Percentiles rank a stretch among this genome's conserved stretches.
Conservation (phyloP, 352 stramenopile species). For the Phytopythium boreale region DNA sequence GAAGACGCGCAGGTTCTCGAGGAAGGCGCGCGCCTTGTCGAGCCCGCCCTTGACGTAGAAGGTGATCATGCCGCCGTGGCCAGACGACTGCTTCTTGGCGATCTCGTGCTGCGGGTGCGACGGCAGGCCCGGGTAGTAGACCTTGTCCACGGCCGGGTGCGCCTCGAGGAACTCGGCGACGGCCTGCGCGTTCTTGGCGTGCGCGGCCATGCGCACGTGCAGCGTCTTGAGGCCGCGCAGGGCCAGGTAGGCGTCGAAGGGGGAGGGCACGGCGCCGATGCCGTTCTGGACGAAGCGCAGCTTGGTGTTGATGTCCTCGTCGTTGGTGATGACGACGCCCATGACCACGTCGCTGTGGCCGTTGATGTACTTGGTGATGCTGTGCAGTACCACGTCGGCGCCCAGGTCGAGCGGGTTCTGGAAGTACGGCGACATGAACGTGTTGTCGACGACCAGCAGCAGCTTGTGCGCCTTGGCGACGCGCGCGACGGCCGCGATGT, state of each 20-base stretch:
- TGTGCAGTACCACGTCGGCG: constrained; percentile 92
- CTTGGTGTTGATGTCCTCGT: constrained; percentile 92
- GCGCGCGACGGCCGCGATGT: constrained; percentile 89
- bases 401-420: constrained; percentile 90
- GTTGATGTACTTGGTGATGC: constrained; percentile 96
- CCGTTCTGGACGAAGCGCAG: constrained; percentile 93
- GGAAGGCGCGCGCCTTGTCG: constrained; percentile 86
- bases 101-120: constrained; percentile 90
- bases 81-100: constrained; percentile 72
- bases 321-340: constrained; percentile 90
- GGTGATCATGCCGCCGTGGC: constrained; percentile 86
- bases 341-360: constrained; percentile 94
- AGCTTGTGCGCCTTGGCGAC: constrained; percentile 89
- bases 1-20: constrained; percentile 92
- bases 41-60: constrained; percentile 93
- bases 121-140: constrained; percentile 90
- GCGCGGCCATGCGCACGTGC: constrained; percentile 91
- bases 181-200: constrained; percentile 92
- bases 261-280: constrained; percentile 90
- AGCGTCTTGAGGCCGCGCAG: constrained; percentile 96
- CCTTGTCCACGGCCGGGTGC: constrained; percentile 89
- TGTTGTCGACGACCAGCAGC: constrained; percentile 93
- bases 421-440: constrained; percentile 93
- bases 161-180: constrained; percentile 89
- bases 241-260: constrained; percentile 93